Percentiles rank a stretch among this genome's conserved stretches.
Conservation (phyloP, 2,329 filamentous ascomycete genomes). For the Colletotrichum sublineola region DNA sequence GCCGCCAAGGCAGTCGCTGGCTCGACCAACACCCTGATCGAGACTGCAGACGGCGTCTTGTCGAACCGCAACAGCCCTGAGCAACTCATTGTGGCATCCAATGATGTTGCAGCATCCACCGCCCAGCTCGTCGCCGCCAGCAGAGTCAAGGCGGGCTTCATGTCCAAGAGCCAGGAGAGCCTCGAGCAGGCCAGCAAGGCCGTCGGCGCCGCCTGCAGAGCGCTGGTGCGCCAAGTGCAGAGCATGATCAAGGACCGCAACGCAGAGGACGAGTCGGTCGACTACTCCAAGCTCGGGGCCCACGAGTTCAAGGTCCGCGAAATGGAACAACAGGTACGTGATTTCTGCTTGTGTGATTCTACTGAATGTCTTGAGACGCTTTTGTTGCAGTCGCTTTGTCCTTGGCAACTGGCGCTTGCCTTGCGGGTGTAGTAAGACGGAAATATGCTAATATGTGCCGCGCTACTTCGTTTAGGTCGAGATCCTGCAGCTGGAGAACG, state of each 20-base stretch:
- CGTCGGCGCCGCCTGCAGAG: slow-evolving; percentile 88
- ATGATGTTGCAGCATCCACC: slow-evolving; percentile 95
- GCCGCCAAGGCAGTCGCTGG: slow-evolving; percentile 95
- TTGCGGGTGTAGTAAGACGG: neutral
- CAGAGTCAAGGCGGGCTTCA: slow-evolving; percentile 96
- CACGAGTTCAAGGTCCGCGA: slow-evolving; percentile 99
- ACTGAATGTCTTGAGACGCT: neutral
- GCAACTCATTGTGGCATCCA: slow-evolving; percentile 97
- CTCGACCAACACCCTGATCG: slow-evolving; percentile 95
- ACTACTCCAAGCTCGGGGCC: slow-evolving; percentile 88
- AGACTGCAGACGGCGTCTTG: slow-evolving; percentile 96
- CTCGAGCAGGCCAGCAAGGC: slow-evolving; percentile 93
- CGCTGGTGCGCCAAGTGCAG: slow-evolving; percentile 93
- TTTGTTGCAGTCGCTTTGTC: neutral
- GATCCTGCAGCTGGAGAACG: slow-evolving; percentile 94
- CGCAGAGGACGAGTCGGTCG: slow-evolving; percentile 82
- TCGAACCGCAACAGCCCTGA: slow-evolving; percentile 93
- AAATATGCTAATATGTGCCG: slow-evolving; percentile 19
- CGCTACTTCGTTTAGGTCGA: slow-evolving; percentile 75
- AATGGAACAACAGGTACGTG: slow-evolving; percentile 96
- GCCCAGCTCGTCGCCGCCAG: slow-evolving; percentile 96
- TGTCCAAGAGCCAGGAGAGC: slow-evolving; percentile 95
- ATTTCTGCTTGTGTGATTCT: slow-evolving; percentile 50
- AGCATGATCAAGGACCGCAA: slow-evolving; percentile 91
- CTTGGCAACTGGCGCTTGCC: neutral